Percentiles rank a stretch among this genome's conserved stretches.
Conservation (phyloP, 192 early-diverging fungal species). For the Gorgonomyces haynaldii region DNA sequence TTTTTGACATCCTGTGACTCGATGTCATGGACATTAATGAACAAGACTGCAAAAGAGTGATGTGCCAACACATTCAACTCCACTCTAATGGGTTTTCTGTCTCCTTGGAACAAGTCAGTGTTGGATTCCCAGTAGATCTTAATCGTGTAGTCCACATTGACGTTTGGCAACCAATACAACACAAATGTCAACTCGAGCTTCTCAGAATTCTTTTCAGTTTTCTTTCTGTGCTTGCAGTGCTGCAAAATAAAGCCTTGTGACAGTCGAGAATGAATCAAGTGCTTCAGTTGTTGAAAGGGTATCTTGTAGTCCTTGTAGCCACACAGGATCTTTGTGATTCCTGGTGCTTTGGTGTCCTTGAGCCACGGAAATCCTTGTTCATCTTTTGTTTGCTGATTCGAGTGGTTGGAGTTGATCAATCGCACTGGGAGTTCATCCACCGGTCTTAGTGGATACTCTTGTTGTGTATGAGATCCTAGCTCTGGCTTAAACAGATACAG, state of each 20-base stretch:
- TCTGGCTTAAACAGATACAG: constrained; percentile 19
- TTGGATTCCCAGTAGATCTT: constrained; percentile 14
- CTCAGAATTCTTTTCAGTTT: neutral
- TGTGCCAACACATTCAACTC: constrained; percentile 39
- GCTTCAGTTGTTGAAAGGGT: constrained; percentile 8
- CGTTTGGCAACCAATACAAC: constrained; percentile 30
- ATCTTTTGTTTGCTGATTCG: constrained; percentile 11
- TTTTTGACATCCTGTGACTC: constrained; percentile 13
- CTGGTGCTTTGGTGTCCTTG: constrained; percentile 21
- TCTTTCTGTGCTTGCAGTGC: constrained; percentile 1
- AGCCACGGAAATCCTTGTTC: constrained; percentile 40
- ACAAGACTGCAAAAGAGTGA: constrained; percentile 34
- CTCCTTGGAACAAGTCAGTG: neutral
- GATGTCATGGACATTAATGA: constrained; percentile 29
- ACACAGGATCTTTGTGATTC: constrained; percentile 36
- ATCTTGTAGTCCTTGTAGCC: constrained; percentile 27
- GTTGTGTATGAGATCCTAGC: constrained; percentile 11
- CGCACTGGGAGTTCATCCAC: constrained; percentile 29
- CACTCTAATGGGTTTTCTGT: constrained; percentile 11
- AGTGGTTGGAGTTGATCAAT: constrained; percentile 21
- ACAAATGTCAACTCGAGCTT: constrained; percentile 34
- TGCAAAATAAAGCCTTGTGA: constrained; percentile 33
- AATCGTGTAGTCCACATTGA: constrained; percentile 41
- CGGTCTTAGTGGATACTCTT: constrained; percentile 14
- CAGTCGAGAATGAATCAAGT: constrained; percentile 22